Conservation (phyloP, 2,329 filamentous ascomycete species). For the Zasmidium cellare region DNA sequence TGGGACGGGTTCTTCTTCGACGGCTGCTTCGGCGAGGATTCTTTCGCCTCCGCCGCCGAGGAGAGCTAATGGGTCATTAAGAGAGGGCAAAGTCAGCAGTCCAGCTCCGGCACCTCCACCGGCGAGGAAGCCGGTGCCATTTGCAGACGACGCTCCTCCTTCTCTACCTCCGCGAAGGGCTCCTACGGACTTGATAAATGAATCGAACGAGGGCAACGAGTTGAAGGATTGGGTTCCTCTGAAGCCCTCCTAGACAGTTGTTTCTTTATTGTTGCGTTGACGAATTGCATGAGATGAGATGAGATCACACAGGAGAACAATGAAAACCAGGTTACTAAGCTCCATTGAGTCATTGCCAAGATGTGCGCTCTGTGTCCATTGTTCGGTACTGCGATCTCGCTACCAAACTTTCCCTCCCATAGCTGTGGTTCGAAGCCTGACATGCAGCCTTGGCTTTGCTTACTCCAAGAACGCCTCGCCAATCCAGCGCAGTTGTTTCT, state of each 20-base stretch:
- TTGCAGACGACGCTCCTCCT: slow-evolving; percentile 19
- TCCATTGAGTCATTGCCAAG: too few relatives aligned
- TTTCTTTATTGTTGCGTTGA: not conserved
- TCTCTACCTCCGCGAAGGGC: slow-evolving; percentile 26
- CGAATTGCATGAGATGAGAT: not conserved
- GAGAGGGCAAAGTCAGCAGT: slow-evolving; percentile 3
- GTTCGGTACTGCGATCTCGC: too few relatives aligned
- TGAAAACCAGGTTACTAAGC: too few relatives aligned
- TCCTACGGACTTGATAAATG: slow-evolving; percentile 32
- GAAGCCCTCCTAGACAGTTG: slow-evolving; percentile 23
- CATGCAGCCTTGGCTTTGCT: not conserved
- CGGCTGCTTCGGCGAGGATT: slow-evolving; percentile 4
- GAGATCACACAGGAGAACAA: not conserved
- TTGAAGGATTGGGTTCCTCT: slow-evolving; percentile 34
- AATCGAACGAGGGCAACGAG: slow-evolving; percentile 22
- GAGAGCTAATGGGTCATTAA: slow-evolving; percentile 5
- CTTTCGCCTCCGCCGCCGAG: slow-evolving; percentile 19
- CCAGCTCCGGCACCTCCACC: slow-evolving; percentile 21
- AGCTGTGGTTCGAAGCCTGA: too few relatives aligned
- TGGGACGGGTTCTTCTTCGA: slow-evolving; percentile 9
- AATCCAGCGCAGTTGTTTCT: too few relatives aligned
- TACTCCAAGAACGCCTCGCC: too few relatives aligned
- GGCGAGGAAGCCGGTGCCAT: slow-evolving; percentile 18
- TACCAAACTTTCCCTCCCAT: too few relatives aligned
- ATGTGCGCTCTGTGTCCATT: too few relatives aligned